Evolutionary conservation across 169 alveolate genomes (phyloP).

Genomic region (Besnoitia besnoiti): DNA sequence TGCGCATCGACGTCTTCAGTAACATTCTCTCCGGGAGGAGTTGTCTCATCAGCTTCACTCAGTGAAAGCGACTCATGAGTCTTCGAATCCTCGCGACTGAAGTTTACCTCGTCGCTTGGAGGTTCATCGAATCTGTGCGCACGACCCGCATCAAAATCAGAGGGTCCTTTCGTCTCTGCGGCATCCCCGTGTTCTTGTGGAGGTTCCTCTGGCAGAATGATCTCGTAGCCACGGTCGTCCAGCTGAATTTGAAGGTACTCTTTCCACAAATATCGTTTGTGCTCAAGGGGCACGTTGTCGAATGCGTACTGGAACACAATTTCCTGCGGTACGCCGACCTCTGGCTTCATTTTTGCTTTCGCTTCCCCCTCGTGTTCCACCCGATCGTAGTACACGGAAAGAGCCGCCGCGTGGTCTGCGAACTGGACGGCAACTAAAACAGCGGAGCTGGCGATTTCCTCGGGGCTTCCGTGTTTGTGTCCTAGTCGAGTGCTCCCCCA

Average conservation of each 20-base stretch:
- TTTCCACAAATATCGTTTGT: conserved; percentile 6
- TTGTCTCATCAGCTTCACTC: not conserved
- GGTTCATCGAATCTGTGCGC: too few species aligned
- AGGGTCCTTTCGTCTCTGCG: not conserved
- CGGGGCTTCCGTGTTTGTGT: not conserved
- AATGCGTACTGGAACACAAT: conserved; percentile 11
- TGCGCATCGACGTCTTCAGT: not conserved
- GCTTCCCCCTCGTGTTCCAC: not conserved
- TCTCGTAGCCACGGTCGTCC: conserved; percentile 16
- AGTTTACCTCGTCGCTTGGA: too few species aligned
- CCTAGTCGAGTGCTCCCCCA: too few species aligned
- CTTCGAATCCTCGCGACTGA: not conserved
- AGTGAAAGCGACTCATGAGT: not conserved
- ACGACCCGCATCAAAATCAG: too few species aligned
- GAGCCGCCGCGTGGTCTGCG: not conserved
- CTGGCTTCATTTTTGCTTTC: not conserved
- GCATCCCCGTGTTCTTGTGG: not conserved
- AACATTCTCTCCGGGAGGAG: not conserved
- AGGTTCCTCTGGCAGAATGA: not conserved
- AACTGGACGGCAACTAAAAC: not conserved
- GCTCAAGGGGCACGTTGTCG: conserved; percentile 25
- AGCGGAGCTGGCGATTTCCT: not conserved
- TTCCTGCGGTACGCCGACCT: not conserved
- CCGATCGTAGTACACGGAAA: not conserved
- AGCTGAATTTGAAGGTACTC: conserved; percentile 20